These are phyloP conservation scores for Micractinium conductrix DNA, from an alignment of 139 green algal genomes.

Conservation along the genomic window DNA sequence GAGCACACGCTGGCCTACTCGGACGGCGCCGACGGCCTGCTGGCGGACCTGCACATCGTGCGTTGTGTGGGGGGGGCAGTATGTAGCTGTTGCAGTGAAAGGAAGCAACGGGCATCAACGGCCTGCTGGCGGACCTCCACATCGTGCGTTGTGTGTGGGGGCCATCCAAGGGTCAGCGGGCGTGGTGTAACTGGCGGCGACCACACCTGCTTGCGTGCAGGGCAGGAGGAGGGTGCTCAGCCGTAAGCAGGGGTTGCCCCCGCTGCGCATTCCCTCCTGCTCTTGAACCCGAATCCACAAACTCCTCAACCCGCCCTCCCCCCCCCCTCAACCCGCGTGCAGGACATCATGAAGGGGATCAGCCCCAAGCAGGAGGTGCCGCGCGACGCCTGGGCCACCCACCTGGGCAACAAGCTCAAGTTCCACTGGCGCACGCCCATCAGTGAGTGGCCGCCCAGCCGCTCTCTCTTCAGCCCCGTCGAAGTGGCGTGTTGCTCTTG, in stretches of 20 bases:
- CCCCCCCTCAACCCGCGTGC: background rate
- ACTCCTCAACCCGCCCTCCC: too few species aligned
- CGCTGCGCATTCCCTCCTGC: too few species aligned
- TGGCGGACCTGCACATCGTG: slow-evolving; percentile 54
- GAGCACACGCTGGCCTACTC: slow-evolving; percentile 44
- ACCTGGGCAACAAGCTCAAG: slow-evolving; percentile 57
- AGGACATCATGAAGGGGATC: slow-evolving; percentile 50
- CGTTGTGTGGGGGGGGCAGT: background rate
- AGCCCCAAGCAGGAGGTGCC: slow-evolving; percentile 42
- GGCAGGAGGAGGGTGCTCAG: too few species aligned
- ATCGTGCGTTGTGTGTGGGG: slow-evolving; percentile 17
- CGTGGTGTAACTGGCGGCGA: too few species aligned
- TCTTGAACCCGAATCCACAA: too few species aligned
- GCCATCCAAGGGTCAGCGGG: too few species aligned
- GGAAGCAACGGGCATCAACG: slow-evolving; percentile 42
- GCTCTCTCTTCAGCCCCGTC: too few species aligned
- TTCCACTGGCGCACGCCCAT: slow-evolving; percentile 41
- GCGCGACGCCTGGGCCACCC: slow-evolving; percentile 33
- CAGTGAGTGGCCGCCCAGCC: slow-evolving; percentile 1
- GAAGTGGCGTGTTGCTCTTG: too few species aligned
- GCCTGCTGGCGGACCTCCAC: slow-evolving; percentile 53
- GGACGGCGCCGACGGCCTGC: slow-evolving; percentile 39
- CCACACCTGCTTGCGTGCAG: too few species aligned
- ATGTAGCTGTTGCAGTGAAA: too few species aligned
- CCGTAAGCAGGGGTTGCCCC: too few species aligned